phyloP scores from a whole-genome alignment of 2,329 filamentous ascomycete species.

The Rhinocladiella mackenziei region DNA sequence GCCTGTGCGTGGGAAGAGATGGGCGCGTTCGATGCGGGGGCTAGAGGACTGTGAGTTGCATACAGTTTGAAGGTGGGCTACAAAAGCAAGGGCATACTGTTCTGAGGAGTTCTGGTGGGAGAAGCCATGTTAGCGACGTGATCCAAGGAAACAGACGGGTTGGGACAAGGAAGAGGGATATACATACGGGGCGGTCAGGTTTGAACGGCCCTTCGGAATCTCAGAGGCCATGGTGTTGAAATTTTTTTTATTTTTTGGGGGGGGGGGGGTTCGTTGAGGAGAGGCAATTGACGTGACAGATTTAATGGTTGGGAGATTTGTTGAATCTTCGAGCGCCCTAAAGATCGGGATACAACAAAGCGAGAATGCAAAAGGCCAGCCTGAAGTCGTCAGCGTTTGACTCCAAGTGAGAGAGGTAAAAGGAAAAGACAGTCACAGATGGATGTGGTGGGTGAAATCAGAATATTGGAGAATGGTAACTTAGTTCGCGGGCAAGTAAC shows the following conservation, averaged over 20 bases:
- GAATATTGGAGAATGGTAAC: no score
- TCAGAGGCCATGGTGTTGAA: slow-evolving; percentile 14
- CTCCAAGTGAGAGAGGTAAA: no score
- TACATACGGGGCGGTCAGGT: slow-evolving; percentile 18
- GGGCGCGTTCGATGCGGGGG: slow-evolving; percentile 83
- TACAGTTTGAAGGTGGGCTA: background rate
- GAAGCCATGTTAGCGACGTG: slow-evolving; percentile 22
- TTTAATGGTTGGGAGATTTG: slow-evolving; percentile 5
- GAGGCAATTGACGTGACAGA: no score
- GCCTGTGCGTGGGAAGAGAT: slow-evolving; percentile 97
- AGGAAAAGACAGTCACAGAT: no score
- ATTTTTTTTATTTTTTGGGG: slow-evolving; percentile 4
- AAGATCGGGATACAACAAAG: no score
- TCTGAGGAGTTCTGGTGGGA: slow-evolving; percentile 81
- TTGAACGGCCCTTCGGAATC: slow-evolving; percentile 16
- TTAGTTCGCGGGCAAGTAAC: no score
- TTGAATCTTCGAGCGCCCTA: background rate
- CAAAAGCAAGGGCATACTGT: slow-evolving; percentile 54
- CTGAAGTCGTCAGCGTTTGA: no score
- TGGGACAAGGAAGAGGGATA: background rate
- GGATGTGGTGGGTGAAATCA: no score
- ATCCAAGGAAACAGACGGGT: background rate
- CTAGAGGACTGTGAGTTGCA: slow-evolving; percentile 19
- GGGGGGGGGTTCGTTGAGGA: slow-evolving; percentile 5
- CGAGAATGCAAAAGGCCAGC: no score